phyloP scores from a whole-genome alignment of 164 flowering plant genomes.

The Warburgia ugandensis region DNA sequence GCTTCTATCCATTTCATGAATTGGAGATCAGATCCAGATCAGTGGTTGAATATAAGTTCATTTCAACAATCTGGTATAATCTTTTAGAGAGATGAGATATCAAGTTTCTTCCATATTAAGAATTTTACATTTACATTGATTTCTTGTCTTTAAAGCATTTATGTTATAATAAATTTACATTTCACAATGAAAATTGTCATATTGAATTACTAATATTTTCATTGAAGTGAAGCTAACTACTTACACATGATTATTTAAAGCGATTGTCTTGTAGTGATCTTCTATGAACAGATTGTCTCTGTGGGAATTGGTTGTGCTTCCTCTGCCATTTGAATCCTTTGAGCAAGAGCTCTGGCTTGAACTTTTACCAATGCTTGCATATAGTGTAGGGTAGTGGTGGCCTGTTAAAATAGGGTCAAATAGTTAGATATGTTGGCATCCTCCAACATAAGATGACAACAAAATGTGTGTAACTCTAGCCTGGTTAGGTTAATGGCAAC shows the following conservation, averaged over 20 bases:
- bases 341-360: conserved; percentile 78
- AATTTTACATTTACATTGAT: too few relatives aligned
- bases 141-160: too few relatives aligned
- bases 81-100: too few relatives aligned
- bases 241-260: conserved; percentile 38
- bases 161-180: background rate
- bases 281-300: conserved; percentile 37
- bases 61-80: too few relatives aligned
- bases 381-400: conserved; percentile 79
- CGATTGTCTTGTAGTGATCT: conserved; percentile 48
- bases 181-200: background rate
- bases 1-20: conserved; percentile 48
- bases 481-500: too few relatives aligned
- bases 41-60: too few relatives aligned
- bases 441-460: too few relatives aligned
- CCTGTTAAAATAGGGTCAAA: too few relatives aligned
- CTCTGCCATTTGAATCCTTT: conserved; percentile 51
- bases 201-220: background rate
- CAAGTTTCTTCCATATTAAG: too few relatives aligned
- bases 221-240: conserved; percentile 1
- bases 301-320: conserved; percentile 34
- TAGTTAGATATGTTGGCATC: background rate
- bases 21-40: background rate
- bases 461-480: too few relatives aligned
- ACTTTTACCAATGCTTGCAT: conserved; percentile 82